phyloP scores from a whole-genome alignment of 2,329 filamentous ascomycete genomes.

The Colletotrichum zoysiae region DNA sequence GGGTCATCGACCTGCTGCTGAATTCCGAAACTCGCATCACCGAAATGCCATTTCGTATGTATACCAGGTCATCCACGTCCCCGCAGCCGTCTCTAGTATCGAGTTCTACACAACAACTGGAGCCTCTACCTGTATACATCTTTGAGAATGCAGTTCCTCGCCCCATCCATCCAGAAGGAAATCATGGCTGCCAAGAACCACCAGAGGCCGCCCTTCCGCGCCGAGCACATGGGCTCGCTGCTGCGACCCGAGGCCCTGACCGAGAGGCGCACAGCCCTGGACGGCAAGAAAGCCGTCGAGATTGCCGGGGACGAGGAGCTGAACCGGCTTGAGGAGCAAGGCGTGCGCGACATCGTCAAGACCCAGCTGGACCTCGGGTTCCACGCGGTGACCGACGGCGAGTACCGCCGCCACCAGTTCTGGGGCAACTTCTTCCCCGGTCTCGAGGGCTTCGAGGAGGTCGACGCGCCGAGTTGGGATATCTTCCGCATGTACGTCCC shows the following conservation, averaged over 20 bases:
- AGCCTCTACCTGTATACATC: too few relatives aligned
- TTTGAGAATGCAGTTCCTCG: constrained; percentile 12
- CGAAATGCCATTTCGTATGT: constrained; percentile 9
- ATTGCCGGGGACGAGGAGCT: constrained; percentile 64
- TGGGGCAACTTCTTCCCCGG: constrained; percentile 54
- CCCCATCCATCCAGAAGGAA: constrained; percentile 2
- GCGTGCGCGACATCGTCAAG: constrained; percentile 75
- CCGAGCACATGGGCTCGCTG: constrained; percentile 81
- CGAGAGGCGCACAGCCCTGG: constrained; percentile 49
- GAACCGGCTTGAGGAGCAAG: constrained; percentile 72
- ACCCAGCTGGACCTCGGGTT: constrained; percentile 76
- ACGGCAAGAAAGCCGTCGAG: constrained; percentile 46
- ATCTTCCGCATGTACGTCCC: constrained; percentile 56
- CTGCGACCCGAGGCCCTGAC: constrained; percentile 69
- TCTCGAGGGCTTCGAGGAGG: constrained; percentile 57
- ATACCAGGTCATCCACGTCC: not conserved
- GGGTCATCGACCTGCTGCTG: not conserved
- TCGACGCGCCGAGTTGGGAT: constrained; percentile 49
- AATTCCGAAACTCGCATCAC: not conserved
- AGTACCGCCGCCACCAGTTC: constrained; percentile 64
- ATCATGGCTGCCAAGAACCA: constrained; percentile 36
- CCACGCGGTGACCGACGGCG: constrained; percentile 76
- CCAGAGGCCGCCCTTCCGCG: constrained; percentile 71
- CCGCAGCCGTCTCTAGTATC: not conserved
- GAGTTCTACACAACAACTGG: not conserved